Evolutionary conservation across 345 rosid species (phyloP).

Genomic region (Bruguiera gymnorhiza): DNA sequence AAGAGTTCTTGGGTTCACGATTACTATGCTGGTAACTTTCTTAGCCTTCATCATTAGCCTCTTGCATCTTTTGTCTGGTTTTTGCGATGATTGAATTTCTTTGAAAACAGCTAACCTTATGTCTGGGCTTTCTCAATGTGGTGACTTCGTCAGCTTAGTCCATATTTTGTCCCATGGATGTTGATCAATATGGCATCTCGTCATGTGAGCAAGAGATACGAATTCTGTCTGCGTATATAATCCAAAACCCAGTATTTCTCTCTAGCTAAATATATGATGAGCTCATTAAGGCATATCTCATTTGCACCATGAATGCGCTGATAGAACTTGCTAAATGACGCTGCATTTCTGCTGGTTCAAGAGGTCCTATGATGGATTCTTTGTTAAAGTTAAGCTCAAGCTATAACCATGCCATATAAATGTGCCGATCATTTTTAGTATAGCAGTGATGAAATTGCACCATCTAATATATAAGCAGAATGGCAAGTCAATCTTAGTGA

Average conservation of each 20-base stretch:
- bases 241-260: not conserved
- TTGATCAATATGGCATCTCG: slow-evolving; percentile 94
- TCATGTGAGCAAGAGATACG: slow-evolving; percentile 92
- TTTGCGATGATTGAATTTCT: slow-evolving; percentile 9
- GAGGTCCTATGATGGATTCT: not conserved
- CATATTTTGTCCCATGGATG: slow-evolving; percentile 88
- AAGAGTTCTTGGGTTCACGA: not conserved
- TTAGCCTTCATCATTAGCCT: not conserved
- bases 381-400: no score
- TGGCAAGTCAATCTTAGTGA: no score
- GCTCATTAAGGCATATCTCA: slow-evolving; percentile 6
- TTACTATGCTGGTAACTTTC: no score
- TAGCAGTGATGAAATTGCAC: no score
- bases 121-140: slow-evolving; percentile 32
- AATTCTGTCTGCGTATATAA: slow-evolving; percentile 59
- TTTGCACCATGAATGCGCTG: not conserved
- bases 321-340: not conserved
- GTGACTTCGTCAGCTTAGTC: slow-evolving; percentile 84
- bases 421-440: no score
- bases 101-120: slow-evolving; percentile 12
- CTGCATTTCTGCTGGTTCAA: not conserved
- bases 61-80: not conserved
- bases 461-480: no score
- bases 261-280: not conserved
- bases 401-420: no score